phyloP scores from a whole-genome alignment of 192 early-diverging fungal genomes.

The Phycomyces blakesleeanus region DNA sequence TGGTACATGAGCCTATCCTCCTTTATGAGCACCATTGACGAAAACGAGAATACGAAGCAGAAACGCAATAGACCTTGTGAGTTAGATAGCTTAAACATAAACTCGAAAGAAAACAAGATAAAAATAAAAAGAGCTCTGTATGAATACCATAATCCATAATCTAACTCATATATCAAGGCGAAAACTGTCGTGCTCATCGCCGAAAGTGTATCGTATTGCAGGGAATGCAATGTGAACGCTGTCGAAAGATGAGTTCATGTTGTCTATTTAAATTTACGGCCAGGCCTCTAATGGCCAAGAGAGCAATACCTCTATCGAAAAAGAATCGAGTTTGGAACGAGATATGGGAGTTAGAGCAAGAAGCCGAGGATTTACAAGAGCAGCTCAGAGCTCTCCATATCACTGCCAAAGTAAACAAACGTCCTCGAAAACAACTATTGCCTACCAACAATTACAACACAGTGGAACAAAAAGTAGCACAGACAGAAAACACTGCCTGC shows the following conservation, averaged over 20 bases:
- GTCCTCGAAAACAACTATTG: too few relatives aligned
- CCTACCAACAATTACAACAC: too few relatives aligned
- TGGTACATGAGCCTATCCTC: background rate
- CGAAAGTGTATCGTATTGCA: slow-evolving; percentile 11
- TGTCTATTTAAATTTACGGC: slow-evolving; percentile 12
- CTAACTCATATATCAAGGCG: slow-evolving; percentile 2
- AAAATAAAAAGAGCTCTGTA: background rate
- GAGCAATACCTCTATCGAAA: slow-evolving; percentile 6
- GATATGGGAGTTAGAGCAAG: slow-evolving; percentile 10
- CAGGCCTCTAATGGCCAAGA: slow-evolving; percentile 7
- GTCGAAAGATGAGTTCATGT: slow-evolving; percentile 1
- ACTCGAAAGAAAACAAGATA: background rate
- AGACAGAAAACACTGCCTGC: too few relatives aligned
- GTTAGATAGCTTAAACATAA: background rate
- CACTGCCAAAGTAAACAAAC: too few relatives aligned
- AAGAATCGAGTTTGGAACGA: slow-evolving; percentile 10
- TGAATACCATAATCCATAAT: background rate
- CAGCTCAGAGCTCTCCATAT: background rate
- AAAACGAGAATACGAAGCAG: slow-evolving; percentile 3
- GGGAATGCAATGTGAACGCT: slow-evolving; percentile 12
- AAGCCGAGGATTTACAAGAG: slow-evolving; percentile 7
- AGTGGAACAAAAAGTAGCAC: too few relatives aligned
- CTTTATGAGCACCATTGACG: background rate
- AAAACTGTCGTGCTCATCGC: slow-evolving; percentile 24
- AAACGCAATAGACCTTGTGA: slow-evolving; percentile 21